These are phyloP conservation scores for Friedmanniomyces simplex DNA, from an alignment of 495 filamentous ascomycete genomes.

Conservation along the genomic window DNA sequence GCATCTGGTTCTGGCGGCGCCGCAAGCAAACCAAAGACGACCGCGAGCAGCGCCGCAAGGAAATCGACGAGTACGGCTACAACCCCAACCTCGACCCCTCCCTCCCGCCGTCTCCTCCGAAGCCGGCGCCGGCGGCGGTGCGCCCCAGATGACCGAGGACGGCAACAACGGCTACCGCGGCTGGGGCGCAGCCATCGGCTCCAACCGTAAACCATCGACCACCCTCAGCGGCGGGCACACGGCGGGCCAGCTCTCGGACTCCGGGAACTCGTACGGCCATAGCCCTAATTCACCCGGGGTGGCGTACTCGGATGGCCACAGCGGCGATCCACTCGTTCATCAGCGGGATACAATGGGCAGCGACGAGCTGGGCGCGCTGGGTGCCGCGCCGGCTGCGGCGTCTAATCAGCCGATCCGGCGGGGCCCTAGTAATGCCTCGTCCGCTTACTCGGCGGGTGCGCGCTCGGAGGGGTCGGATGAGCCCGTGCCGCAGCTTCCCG, in stretches of 20 bases:
- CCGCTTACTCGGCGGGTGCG: slow-evolving; percentile 76
- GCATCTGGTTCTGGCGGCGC: slow-evolving; percentile 76
- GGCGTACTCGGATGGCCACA: slow-evolving; percentile 59
- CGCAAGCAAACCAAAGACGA: slow-evolving; percentile 72
- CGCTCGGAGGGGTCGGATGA: slow-evolving; percentile 77
- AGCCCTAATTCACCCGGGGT: slow-evolving; percentile 57
- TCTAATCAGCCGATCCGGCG: slow-evolving; percentile 57
- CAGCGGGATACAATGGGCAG: slow-evolving; percentile 46
- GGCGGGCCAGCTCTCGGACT: slow-evolving; percentile 61
- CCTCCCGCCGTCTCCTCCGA: slow-evolving; percentile 45
- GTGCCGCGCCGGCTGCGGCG: slow-evolving; percentile 51
- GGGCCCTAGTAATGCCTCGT: slow-evolving; percentile 92
- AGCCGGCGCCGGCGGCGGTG: no score
- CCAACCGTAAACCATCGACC: slow-evolving; percentile 76
- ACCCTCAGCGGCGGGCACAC: slow-evolving; percentile 67
- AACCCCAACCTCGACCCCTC: slow-evolving; percentile 92
- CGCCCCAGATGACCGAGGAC: slow-evolving; percentile 43
- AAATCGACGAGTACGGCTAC: slow-evolving; percentile 92
- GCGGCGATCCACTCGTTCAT: slow-evolving; percentile 55
- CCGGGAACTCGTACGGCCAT: slow-evolving; percentile 44
- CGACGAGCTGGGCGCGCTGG: slow-evolving; percentile 53
- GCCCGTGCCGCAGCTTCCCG: slow-evolving; percentile 33
- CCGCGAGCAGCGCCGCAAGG: slow-evolving; percentile 82
- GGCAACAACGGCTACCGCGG: slow-evolving; percentile 69
- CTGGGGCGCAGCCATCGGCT: slow-evolving; percentile 74